A percentile compares a stretch with the other conserved stretches of the same genome.
These are phyloP conservation scores for Ananas comosus DNA, from an alignment of 176 grass and related monocot species.

Conservation along the genomic window DNA sequence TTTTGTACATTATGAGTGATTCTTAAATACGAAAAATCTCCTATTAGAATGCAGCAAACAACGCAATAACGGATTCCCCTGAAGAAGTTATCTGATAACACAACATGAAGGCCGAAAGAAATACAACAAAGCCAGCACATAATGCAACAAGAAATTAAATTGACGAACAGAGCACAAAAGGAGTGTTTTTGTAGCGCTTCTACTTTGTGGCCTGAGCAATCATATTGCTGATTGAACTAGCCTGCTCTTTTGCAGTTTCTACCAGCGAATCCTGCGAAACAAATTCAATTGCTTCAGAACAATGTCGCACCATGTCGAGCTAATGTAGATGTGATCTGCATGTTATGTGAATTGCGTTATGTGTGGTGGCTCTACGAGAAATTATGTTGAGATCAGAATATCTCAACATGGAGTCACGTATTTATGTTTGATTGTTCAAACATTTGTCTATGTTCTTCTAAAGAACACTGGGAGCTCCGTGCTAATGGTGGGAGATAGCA, in stretches of 20 bases:
- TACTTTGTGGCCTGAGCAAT: conserved; percentile 64
- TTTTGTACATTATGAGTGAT: too few species aligned
- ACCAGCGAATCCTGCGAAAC: conserved; percentile 45
- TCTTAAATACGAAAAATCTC: too few species aligned
- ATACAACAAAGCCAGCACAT: not conserved
- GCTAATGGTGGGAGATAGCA: not conserved
- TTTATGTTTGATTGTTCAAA: too few species aligned
- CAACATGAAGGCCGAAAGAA: not conserved
- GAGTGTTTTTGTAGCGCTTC: conserved; percentile 1
- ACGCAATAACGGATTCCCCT: not conserved
- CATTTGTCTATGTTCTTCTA: too few species aligned
- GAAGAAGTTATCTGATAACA: not conserved
- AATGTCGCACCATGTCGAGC: too few species aligned
- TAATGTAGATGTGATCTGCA: too few species aligned
- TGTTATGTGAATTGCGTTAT: too few species aligned
- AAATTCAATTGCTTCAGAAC: not conserved
- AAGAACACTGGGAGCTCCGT: too few species aligned
- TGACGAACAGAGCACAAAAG: not conserved
- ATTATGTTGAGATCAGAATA: too few species aligned
- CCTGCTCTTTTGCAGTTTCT: conserved; percentile 57
- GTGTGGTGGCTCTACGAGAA: too few species aligned
- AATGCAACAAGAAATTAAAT: not conserved
- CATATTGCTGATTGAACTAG: conserved; percentile 55
- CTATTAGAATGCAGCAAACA: not conserved
- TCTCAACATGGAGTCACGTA: too few species aligned